A percentile compares a stretch with the other conserved stretches of the same genome.
Evolutionary conservation across 495 filamentous ascomycete genomes (phyloP).

Genomic region (Talaromyces borbonicus): DNA sequence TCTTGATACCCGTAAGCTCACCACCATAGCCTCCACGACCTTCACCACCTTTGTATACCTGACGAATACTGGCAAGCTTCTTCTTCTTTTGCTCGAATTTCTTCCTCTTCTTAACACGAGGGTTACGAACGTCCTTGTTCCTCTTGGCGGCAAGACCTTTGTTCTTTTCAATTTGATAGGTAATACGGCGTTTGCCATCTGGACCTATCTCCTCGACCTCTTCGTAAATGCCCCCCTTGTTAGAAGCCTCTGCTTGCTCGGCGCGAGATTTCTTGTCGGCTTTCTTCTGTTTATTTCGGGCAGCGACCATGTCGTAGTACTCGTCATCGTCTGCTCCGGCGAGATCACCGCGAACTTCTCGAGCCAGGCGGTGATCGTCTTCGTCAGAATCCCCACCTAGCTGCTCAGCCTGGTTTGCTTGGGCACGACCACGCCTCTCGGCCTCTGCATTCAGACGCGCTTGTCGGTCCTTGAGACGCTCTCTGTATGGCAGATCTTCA

Average conservation of each 20-base stretch:
- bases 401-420: constrained; percentile 46
- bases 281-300: constrained; percentile 60
- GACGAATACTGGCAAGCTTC: constrained; percentile 77
- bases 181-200: constrained; percentile 82
- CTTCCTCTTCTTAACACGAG: constrained; percentile 94
- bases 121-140: constrained; percentile 89
- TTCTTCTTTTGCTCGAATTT: constrained; percentile 90
- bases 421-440: constrained; percentile 66
- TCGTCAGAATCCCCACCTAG: constrained; percentile 59
- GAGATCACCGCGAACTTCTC: constrained; percentile 31
- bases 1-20: constrained; percentile 94
- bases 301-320: constrained; percentile 82
- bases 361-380: constrained; percentile 32
- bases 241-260: constrained; percentile 41
- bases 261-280: constrained; percentile 57
- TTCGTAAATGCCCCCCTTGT: constrained; percentile 47
- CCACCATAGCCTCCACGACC: constrained; percentile 79
- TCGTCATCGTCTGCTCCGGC: constrained; percentile 49
- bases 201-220: constrained; percentile 48
- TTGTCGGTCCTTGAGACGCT: constrained; percentile 76
- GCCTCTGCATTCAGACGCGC: constrained; percentile 78
- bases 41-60: constrained; percentile 81
- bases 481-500: constrained; percentile 80
- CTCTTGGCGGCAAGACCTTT: constrained; percentile 83
- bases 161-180: constrained; percentile 91